These are phyloP conservation scores for Acanthochlamys bracteata DNA, from an alignment of 106 monocot species.

Conservation along the genomic window DNA sequence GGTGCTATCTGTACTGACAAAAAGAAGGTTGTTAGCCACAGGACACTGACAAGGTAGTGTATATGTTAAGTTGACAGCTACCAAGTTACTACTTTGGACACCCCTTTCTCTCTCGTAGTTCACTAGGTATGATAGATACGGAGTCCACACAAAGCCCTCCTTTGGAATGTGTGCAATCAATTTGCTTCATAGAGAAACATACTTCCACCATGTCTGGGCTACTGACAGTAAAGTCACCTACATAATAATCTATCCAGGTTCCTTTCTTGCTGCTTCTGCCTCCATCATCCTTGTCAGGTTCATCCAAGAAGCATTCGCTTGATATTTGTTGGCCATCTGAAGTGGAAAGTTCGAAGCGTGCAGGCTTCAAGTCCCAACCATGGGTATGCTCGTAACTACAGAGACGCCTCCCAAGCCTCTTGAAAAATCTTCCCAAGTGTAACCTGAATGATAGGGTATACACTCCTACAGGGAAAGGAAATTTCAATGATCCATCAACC, in stretches of 20 bases:
- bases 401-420: constrained; percentile 22
- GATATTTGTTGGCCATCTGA: constrained; percentile 34
- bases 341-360: constrained; percentile 27
- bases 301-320: constrained; percentile 24
- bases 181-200: constrained; percentile 45
- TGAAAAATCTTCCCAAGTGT: constrained; percentile 33
- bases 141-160: constrained; percentile 37
- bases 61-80: too few species aligned
- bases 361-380: constrained; percentile 43
- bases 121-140: constrained; percentile 31
- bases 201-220: constrained; percentile 22
- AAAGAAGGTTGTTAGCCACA: too few species aligned
- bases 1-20: too few species aligned
- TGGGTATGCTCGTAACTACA: constrained; percentile 37
- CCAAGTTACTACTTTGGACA: too few species aligned
- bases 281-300: constrained; percentile 21
- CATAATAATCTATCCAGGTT: constrained; percentile 34
- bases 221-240: constrained; percentile 28
- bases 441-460: constrained; percentile 35
- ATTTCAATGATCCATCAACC: constrained; percentile 23
- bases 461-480: constrained; percentile 27
- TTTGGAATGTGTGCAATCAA: constrained; percentile 41
- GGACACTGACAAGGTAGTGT: too few species aligned
- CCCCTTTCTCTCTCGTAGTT: constrained; percentile 14
- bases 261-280: constrained; percentile 24